Evolutionary conservation across 306 rosid species (phyloP), one percentile per base, ranked within the genome.

Genomic region (Vachellia pachyceras): DNA sequence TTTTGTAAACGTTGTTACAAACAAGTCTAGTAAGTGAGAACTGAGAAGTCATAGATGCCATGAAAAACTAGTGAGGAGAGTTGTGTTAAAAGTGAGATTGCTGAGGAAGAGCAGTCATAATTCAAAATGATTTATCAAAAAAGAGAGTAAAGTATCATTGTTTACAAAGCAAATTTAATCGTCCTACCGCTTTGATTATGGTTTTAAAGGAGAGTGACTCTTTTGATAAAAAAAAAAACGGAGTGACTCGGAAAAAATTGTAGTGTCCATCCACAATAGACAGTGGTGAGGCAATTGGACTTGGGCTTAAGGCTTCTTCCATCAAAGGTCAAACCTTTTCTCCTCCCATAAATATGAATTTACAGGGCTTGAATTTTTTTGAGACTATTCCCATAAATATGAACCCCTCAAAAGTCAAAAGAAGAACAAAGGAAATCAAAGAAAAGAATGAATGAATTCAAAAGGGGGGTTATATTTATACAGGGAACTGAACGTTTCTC

Each of bases 381-480:
- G 35, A 68, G 20, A 39, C 60, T 54, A 3, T 6, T 10, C 49
- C 80, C 47, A 64, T 39, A 78, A 36, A 64, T 20, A 77, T 15
- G 41, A 36, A 37, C 12, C 73, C 22, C 39, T 42, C 18, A 22
- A 40, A n/a, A 37, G 5, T 29, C 2, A 1, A 29, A 29, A 69
- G 20, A 13, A 20, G 14, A 79, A 7, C 44, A 13, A 13, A 47
- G 36, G n/a, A 20, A 39, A 39, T 7, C 20, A 57, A n/a, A 29
- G 55, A 72, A 72, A 60, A 88, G 83, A 85, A 49, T 49, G 41
- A 77, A 70, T 76, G 45, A 67, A 82, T 73, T 76, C 83, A 64
- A 7, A n/a, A 64, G 75, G 50, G 76, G 72, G 11, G 63, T 33
- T 55, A 22, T 73, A 73, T 88, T 85, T 88, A 69, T 86, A 84